Percentiles rank a stretch among this genome's conserved stretches.
Evolutionary conservation across 2,329 filamentous ascomycete genomes (phyloP).

Genomic region (Colletotrichum sojae): DNA sequence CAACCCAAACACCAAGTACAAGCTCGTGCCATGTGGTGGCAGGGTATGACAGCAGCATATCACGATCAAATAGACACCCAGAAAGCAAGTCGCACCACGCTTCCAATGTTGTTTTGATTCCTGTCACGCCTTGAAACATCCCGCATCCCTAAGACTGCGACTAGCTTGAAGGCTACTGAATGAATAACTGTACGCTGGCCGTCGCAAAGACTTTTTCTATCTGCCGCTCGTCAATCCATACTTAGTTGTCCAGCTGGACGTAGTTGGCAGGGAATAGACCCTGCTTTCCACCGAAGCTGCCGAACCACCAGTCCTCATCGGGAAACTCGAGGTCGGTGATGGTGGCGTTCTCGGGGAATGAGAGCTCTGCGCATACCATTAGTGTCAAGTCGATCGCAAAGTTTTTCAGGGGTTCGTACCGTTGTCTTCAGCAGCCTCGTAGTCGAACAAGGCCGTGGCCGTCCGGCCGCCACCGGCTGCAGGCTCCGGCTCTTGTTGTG

Average conservation of each 20-base stretch:
- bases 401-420: constrained; percentile 62
- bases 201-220: constrained; percentile 38
- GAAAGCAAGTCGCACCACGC: background rate
- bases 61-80: background rate
- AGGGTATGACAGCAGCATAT: too few relatives aligned
- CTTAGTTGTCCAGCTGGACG: constrained; percentile 68
- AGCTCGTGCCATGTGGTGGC: too few relatives aligned
- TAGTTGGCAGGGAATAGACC: constrained; percentile 89
- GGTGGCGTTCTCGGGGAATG: constrained; percentile 90
- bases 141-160: constrained; percentile 14
- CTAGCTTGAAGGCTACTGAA: constrained; percentile 2
- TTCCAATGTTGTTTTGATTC: constrained; percentile 17
- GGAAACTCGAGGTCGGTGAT: constrained; percentile 92
- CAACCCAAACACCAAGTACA: background rate
- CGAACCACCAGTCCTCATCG: constrained; percentile 99
- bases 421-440: constrained; percentile 97
- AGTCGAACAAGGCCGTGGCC: constrained; percentile 92
- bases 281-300: constrained; percentile 82
- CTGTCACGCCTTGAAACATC: constrained; percentile 1
- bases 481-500: constrained; percentile 54
- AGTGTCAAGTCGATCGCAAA: background rate
- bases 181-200: constrained; percentile 30
- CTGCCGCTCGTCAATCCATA: background rate
- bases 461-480: constrained; percentile 66
- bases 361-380: constrained; percentile 67